Conservation (phyloP, 2,329 filamentous ascomycete species). For the Sclerotinia subarctica region DNA sequence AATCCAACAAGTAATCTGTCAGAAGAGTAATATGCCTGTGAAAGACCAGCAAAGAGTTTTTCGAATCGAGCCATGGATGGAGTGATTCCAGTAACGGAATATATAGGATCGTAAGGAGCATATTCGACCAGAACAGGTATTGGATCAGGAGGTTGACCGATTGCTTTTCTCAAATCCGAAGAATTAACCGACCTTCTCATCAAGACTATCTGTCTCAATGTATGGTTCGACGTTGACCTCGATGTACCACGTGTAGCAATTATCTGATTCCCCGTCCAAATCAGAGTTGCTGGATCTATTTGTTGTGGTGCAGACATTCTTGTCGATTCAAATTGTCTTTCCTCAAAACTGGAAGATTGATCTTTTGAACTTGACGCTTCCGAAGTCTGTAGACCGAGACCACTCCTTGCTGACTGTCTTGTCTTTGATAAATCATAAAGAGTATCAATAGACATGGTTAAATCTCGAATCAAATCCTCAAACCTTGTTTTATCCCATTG, state of each 20-base stretch:
- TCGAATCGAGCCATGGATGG: slow-evolving; percentile 64
- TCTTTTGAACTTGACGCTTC: slow-evolving; percentile 25
- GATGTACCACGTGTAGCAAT: slow-evolving; percentile 10
- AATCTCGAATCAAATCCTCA: slow-evolving; percentile 68
- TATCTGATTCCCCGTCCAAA: slow-evolving; percentile 40
- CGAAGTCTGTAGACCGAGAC: slow-evolving; percentile 25
- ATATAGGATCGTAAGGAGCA: slow-evolving; percentile 61
- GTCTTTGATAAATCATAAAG: slow-evolving; percentile 73
- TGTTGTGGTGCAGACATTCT: slow-evolving; percentile 60
- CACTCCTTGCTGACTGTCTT: slow-evolving; percentile 44
- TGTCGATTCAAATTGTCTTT: slow-evolving; percentile 52
- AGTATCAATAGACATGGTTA: slow-evolving; percentile 76
- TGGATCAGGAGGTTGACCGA: slow-evolving; percentile 27
- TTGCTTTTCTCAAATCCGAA: slow-evolving; percentile 29
- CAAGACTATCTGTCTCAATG: slow-evolving; percentile 40
- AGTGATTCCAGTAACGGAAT: slow-evolving; percentile 59
- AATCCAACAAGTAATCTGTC: slow-evolving; percentile 58
- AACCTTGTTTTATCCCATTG: slow-evolving; percentile 71
- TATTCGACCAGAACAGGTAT: slow-evolving; percentile 67
- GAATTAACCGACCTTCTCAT: slow-evolving; percentile 33
- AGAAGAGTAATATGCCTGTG: slow-evolving; percentile 43
- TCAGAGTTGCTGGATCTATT: slow-evolving; percentile 54
- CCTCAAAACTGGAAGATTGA: slow-evolving; percentile 37
- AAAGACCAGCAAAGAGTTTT: slow-evolving; percentile 56
- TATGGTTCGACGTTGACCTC: slow-evolving; percentile 32